A percentile compares a stretch with the other conserved stretches of the same genome.
Evolutionary conservation across 257 asterid genomes (phyloP).

Genomic region (Thymus quinquecostatus): DNA sequence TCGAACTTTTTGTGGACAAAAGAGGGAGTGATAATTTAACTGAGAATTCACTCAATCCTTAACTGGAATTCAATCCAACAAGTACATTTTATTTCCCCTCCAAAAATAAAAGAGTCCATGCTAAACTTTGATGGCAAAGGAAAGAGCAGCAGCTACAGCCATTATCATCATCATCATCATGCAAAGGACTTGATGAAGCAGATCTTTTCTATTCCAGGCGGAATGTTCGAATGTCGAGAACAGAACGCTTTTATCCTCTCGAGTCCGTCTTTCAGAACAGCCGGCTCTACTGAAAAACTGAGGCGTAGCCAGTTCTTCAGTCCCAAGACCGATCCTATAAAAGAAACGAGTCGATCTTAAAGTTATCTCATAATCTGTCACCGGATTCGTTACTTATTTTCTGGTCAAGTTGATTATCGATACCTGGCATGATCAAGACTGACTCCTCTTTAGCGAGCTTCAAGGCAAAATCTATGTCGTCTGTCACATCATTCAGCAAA

Average conservation of each 20-base stretch:
- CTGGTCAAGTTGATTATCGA: no score
- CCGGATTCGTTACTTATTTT: background rate
- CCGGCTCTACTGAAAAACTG: slow-evolving; percentile 57
- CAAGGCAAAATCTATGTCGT: slow-evolving; percentile 62
- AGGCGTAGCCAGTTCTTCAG: slow-evolving; percentile 65
- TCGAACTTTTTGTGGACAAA: background rate
- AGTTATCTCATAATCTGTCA: background rate
- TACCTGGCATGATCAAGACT: slow-evolving; percentile 66
- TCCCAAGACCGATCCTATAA: slow-evolving; percentile 61
- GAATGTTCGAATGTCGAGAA: slow-evolving; percentile 48
- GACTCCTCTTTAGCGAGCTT: slow-evolving; percentile 74
- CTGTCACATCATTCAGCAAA: slow-evolving; percentile 47
- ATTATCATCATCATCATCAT: background rate
- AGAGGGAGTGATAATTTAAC: no score
- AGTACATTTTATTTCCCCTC: background rate
- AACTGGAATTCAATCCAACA: background rate
- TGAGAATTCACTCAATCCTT: background rate
- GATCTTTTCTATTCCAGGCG: background rate
- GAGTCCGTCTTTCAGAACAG: slow-evolving; percentile 57
- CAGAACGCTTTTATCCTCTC: slow-evolving; percentile 68
- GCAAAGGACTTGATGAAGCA: slow-evolving; percentile 2
- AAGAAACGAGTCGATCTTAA: background rate
- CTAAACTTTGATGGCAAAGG: background rate
- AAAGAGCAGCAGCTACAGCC: background rate
- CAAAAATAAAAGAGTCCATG: background rate